phyloP scores from a whole-genome alignment of 371 early-diverging fungal genomes.

The Saksenaea vasiformis region DNA sequence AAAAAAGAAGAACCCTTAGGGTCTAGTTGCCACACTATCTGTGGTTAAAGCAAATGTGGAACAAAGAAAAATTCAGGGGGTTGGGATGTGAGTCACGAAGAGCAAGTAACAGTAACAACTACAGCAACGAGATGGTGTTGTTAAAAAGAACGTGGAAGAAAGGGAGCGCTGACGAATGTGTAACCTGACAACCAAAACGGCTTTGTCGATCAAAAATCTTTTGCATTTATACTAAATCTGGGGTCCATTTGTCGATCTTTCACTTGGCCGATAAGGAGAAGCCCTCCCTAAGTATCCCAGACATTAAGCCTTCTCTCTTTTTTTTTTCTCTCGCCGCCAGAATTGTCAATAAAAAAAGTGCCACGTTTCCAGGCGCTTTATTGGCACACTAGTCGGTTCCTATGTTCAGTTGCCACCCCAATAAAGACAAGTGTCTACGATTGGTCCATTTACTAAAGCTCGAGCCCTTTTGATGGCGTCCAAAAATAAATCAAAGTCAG shows the following conservation, averaged over 20 bases:
- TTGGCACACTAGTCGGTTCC: background rate
- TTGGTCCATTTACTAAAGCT: background rate
- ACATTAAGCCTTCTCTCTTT: background rate
- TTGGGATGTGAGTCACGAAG: background rate
- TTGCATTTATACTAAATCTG: background rate
- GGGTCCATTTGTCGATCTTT: background rate
- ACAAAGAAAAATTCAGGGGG: background rate
- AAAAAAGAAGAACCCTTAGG: background rate
- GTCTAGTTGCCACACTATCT: background rate
- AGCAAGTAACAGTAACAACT: background rate
- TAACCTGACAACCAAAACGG: background rate
- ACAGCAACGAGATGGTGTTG: slow-evolving; percentile 1
- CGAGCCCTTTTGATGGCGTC: background rate
- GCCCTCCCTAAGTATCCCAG: background rate
- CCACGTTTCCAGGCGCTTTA: background rate
- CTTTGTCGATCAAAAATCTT: background rate
- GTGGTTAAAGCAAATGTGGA: background rate
- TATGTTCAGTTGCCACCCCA: background rate
- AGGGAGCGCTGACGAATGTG: background rate
- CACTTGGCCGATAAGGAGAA: background rate
- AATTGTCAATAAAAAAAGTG: background rate
- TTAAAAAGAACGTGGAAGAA: background rate
- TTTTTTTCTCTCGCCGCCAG: background rate
- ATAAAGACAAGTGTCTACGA: background rate
- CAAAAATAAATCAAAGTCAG: background rate